Percentiles rank a stretch among this genome's conserved stretches.
Evolutionary conservation across 1,284 basidiomycete genomes (phyloP).

Genomic region (Microbotryum lychnidis-dioicae): DNA sequence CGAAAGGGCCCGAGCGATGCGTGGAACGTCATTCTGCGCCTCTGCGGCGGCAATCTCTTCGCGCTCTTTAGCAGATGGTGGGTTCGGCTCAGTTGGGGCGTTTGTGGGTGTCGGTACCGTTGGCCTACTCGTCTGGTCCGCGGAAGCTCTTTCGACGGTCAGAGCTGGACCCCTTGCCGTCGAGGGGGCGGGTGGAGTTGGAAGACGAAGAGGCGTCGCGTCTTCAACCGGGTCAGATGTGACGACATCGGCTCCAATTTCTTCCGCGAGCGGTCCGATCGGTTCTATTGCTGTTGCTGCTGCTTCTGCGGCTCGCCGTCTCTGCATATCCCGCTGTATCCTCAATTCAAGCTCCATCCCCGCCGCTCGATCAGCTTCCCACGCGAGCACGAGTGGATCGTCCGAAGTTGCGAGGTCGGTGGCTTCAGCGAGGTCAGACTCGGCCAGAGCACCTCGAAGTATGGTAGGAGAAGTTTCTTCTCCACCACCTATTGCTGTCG

Average conservation of each 20-base stretch:
- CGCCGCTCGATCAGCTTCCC: constrained; percentile 24
- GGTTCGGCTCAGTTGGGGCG: too few relatives aligned
- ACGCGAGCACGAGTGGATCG: constrained; percentile 27
- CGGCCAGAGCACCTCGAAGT: too few relatives aligned
- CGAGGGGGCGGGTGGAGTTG: not conserved
- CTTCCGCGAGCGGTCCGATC: not conserved
- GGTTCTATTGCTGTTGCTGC: not conserved
- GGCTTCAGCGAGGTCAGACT: not conserved
- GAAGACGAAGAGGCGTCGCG: not conserved
- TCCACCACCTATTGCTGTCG: too few relatives aligned
- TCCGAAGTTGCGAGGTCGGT: not conserved
- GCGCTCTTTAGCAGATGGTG: not conserved
- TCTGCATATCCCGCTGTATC: constrained; percentile 25
- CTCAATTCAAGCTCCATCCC: constrained; percentile 21
- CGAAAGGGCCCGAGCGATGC: constrained; percentile 10
- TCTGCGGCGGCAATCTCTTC: constrained; percentile 5
- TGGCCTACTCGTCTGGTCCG: too few relatives aligned
- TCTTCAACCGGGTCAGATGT: not conserved
- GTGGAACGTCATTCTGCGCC: constrained; percentile 1
- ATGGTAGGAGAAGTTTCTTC: too few relatives aligned
- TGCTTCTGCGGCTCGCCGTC: constrained; percentile 8
- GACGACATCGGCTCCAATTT: not conserved
- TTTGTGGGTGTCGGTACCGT: too few relatives aligned
- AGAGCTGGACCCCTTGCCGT: too few relatives aligned
- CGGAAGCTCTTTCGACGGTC: too few relatives aligned